These are phyloP conservation scores for Thalassiosira profunda DNA, from an alignment of 108 stramenopile genomes.

Conservation along the genomic window DNA sequence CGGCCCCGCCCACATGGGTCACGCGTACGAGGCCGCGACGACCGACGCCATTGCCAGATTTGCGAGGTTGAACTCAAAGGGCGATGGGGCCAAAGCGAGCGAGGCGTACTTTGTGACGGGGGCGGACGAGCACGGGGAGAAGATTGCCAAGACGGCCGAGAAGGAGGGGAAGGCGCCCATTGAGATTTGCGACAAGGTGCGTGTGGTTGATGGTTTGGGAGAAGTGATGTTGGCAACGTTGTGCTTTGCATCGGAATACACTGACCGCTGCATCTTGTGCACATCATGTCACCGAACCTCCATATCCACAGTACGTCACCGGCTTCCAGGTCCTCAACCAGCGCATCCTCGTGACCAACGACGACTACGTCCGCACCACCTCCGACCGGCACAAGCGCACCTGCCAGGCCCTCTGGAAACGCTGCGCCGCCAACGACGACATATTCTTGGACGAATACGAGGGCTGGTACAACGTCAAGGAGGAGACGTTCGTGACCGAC, in stretches of 20 bases:
- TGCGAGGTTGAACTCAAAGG: constrained; percentile 55
- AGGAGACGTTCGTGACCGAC: constrained; percentile 98
- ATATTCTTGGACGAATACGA: constrained; percentile 93
- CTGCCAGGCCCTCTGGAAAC: constrained; percentile 91
- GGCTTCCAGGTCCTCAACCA: constrained; percentile 95
- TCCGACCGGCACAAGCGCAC: constrained; percentile 88
- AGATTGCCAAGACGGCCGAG: constrained; percentile 96
- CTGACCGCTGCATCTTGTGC: too few species aligned
- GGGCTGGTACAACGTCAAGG: constrained; percentile 99
- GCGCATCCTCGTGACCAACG: constrained; percentile 90
- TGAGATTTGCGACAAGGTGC: constrained; percentile 92
- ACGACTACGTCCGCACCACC: constrained; percentile 98
- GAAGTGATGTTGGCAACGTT: too few species aligned
- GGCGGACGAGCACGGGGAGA: constrained; percentile 99
- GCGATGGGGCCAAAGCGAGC: constrained; percentile 31
- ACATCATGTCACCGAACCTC: too few species aligned
- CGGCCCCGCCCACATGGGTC: constrained; percentile 98
- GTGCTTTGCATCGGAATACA: too few species aligned
- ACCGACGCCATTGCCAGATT: constrained; percentile 95
- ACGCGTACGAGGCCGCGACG: constrained; percentile 97
- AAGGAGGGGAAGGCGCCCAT: constrained; percentile 82
- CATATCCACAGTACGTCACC: constrained; percentile 65
- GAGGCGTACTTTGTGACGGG: constrained; percentile 95
- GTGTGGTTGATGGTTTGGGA: too few species aligned
- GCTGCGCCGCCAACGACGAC: constrained; percentile 85